Conservation (phyloP, 768 basidiomycete genomes). For the Phanerochaete carnosa region DNA sequence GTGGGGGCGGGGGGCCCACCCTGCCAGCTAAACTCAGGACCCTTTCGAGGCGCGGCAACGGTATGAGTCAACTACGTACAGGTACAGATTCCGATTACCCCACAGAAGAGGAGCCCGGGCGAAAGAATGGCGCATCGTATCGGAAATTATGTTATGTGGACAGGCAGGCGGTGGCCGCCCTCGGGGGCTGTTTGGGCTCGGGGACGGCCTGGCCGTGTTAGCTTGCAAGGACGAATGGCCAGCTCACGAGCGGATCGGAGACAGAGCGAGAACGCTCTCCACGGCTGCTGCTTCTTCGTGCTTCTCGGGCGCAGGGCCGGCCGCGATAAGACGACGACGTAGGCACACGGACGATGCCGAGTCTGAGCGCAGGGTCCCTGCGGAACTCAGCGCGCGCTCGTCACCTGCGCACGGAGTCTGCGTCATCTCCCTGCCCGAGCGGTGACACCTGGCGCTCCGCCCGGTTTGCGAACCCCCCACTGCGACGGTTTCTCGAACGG, state of each 20-base stretch:
- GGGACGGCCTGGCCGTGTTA: too few species aligned
- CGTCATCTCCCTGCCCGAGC: neutral
- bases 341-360: neutral
- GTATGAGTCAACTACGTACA: neutral
- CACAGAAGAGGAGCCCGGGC: neutral
- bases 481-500: neutral
- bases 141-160: neutral
- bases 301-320: neutral
- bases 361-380: neutral
- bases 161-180: neutral
- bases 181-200: neutral
- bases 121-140: neutral
- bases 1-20: neutral
- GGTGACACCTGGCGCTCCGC: constrained; percentile 5
- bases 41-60: neutral
- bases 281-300: neutral
- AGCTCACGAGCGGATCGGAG: neutral
- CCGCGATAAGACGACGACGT: neutral
- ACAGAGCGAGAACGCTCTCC: neutral
- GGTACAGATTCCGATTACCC: neutral
- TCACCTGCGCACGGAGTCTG: neutral
- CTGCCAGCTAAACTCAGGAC: neutral
- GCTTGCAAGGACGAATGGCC: too few species aligned
- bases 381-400: neutral
- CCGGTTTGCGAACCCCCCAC: neutral